phyloP scores from a whole-genome alignment of 2,329 filamentous ascomycete genomes.

The Cercospora janseana region DNA sequence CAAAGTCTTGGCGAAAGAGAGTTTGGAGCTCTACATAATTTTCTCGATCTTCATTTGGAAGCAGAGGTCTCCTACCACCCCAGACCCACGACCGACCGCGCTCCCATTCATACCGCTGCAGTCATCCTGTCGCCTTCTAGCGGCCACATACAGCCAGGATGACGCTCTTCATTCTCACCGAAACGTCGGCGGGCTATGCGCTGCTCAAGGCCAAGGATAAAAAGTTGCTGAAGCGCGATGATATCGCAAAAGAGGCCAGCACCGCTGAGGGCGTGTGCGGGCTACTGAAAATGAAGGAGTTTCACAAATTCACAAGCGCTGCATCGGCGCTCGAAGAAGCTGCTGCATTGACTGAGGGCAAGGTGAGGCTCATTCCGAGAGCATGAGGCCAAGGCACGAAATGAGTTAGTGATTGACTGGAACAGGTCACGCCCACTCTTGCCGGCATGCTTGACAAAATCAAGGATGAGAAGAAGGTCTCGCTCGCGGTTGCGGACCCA shows the following conservation, averaged over 20 bases:
- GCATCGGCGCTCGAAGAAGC: constrained; percentile 87
- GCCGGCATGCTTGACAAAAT: constrained; percentile 78
- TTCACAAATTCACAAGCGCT: constrained; percentile 95
- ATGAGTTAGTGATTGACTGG: constrained; percentile 3
- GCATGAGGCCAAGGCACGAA: background rate
- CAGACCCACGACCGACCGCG: constrained; percentile 1
- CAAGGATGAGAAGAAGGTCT: constrained; percentile 97
- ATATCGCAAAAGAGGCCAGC: constrained; percentile 70
- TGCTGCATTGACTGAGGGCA: constrained; percentile 83
- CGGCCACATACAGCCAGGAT: constrained; percentile 36
- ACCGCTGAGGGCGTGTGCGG: constrained; percentile 82
- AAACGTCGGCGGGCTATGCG: constrained; percentile 95
- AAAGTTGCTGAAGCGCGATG: constrained; percentile 89
- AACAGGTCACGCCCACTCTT: constrained; percentile 75
- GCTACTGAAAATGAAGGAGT: constrained; percentile 94
- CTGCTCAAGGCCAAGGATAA: constrained; percentile 98
- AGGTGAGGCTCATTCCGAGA: constrained; percentile 44
- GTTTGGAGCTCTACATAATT: constrained; percentile 8
- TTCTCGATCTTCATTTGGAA: background rate
- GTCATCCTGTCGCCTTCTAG: constrained; percentile 19
- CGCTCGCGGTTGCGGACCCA: constrained; percentile 87
- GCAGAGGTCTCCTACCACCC: background rate
- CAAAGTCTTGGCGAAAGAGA: constrained; percentile 9
- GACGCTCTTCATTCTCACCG: constrained; percentile 76
- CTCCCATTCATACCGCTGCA: constrained; percentile 13